Evolutionary conservation across 352 stramenopile species (phyloP).

Genomic region (Discostella stelligera): DNA sequence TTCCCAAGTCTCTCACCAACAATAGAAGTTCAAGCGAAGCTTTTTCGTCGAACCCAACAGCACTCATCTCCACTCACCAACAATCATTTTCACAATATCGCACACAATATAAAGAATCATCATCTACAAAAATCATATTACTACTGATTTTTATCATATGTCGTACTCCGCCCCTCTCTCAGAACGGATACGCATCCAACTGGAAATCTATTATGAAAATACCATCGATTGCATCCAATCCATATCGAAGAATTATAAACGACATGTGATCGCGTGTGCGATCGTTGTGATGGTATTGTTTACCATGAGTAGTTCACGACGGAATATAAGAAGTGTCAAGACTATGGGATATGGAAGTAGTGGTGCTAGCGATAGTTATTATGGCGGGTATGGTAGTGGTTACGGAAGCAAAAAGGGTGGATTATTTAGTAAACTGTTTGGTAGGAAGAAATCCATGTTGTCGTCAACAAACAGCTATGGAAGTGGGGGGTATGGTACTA

Average conservation of each 20-base stretch:
- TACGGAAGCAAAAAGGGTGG: background rate
- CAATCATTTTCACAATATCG: no score
- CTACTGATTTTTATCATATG: no score
- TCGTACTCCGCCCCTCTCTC: no score
- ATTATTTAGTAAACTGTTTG: constrained; percentile 5
- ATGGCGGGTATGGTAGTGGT: constrained; percentile 18
- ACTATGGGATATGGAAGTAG: constrained; percentile 16
- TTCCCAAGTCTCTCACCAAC: no score
- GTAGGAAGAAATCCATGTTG: background rate
- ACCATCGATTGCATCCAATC: constrained; percentile 30
- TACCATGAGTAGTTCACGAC: constrained; percentile 34
- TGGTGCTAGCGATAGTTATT: constrained; percentile 19
- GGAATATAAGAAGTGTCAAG: constrained; percentile 40
- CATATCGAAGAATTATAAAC: constrained; percentile 29
- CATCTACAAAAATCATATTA: no score
- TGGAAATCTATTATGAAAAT: no score
- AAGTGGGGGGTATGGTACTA: constrained; percentile 19
- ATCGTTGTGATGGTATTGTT: constrained; percentile 26
- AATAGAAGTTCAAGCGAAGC: no score
- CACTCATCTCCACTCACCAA: no score
- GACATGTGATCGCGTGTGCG: constrained; percentile 9
- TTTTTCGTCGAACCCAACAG: no score
- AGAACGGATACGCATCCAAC: no score
- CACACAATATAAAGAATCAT: no score
- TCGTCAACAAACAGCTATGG: constrained; percentile 8